A percentile compares a stretch with the other conserved stretches of the same genome.
Conservation (phyloP, 257 asterid genomes). For the Gentiana dahurica region DNA sequence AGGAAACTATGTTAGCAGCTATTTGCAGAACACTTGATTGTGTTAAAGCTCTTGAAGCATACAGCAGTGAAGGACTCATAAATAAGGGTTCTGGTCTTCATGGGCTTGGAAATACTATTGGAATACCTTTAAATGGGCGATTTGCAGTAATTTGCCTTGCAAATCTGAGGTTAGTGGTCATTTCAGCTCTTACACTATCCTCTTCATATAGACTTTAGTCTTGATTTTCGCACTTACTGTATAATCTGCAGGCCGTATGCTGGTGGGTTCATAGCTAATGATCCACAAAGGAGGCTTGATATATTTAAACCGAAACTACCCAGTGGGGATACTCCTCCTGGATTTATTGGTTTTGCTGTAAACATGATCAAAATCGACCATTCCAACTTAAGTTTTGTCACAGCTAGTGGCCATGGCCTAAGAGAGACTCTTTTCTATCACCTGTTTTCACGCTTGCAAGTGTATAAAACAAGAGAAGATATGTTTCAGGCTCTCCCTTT, state of each 20-base stretch:
- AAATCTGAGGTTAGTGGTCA: conserved; percentile 41
- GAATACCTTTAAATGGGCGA: conserved; percentile 36
- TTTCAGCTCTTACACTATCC: conserved; percentile 11
- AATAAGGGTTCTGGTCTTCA: conserved; percentile 44
- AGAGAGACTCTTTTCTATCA: conserved; percentile 82
- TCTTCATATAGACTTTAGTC: not conserved
- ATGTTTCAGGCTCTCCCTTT: conserved; percentile 53
- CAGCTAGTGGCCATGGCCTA: conserved; percentile 41
- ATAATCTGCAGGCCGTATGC: conserved; percentile 46
- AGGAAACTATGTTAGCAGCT: conserved; percentile 65
- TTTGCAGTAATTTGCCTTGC: conserved; percentile 65
- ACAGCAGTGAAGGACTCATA: conserved; percentile 45
- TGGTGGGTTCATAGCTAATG: conserved; percentile 56
- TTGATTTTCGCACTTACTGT: conserved; percentile 13
- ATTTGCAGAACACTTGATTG: conserved; percentile 70
- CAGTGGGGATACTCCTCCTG: conserved; percentile 61
- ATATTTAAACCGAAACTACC: conserved; percentile 49
- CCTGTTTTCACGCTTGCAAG: conserved; percentile 69
- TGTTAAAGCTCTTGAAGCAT: conserved; percentile 51
- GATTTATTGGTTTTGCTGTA: conserved; percentile 92
- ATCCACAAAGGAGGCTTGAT: conserved; percentile 71
- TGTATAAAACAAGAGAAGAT: conserved; percentile 66
- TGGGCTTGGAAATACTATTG: conserved; percentile 45
- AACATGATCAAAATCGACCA: conserved; percentile 65
- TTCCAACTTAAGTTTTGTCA: conserved; percentile 22